Evolutionary conservation across 305 asterid genomes (phyloP).

Genomic region (Solanum aculeatissimum): DNA sequence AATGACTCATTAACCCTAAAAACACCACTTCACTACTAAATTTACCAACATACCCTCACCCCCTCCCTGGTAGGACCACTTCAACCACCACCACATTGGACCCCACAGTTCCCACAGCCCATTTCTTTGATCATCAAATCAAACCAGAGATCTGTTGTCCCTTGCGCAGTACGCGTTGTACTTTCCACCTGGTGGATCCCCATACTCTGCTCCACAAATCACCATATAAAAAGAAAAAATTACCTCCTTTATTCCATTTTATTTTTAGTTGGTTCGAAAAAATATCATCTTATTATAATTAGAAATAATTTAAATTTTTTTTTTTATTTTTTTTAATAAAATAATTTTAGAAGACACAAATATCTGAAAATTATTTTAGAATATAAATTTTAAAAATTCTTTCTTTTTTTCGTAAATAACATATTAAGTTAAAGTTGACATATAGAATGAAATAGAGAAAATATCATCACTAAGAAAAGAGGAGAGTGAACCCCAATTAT

Average conservation of each 20-base stretch:
- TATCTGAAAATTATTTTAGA: too few relatives aligned
- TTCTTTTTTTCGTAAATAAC: too few relatives aligned
- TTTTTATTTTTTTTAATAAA: too few relatives aligned
- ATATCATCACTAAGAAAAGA: not conserved
- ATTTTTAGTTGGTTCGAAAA: too few relatives aligned
- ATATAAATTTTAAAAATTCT: too few relatives aligned
- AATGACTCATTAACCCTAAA: not conserved
- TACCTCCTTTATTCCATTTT: not conserved
- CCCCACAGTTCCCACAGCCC: not conserved
- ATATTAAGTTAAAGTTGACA: too few relatives aligned
- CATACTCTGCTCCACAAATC: slow-evolving; percentile 27
- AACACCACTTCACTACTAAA: not conserved
- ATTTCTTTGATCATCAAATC: not conserved
- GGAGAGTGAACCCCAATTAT: not conserved
- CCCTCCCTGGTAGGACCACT: not conserved
- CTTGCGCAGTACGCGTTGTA: slow-evolving; percentile 39
- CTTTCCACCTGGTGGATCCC: slow-evolving; percentile 24
- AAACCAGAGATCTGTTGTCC: slow-evolving; percentile 13
- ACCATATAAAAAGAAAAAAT: not conserved
- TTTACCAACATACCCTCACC: slow-evolving; percentile 3
- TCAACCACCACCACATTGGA: slow-evolving; percentile 6
- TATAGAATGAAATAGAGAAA: too few relatives aligned
- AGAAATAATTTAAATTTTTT: too few relatives aligned
- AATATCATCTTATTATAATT: too few relatives aligned
- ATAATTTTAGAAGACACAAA: accelerated